Evolutionary conservation across 768 basidiomycete genomes (phyloP), one percentile per base, ranked within the genome.

Genomic region (Phaeotremella skinneri): DNA sequence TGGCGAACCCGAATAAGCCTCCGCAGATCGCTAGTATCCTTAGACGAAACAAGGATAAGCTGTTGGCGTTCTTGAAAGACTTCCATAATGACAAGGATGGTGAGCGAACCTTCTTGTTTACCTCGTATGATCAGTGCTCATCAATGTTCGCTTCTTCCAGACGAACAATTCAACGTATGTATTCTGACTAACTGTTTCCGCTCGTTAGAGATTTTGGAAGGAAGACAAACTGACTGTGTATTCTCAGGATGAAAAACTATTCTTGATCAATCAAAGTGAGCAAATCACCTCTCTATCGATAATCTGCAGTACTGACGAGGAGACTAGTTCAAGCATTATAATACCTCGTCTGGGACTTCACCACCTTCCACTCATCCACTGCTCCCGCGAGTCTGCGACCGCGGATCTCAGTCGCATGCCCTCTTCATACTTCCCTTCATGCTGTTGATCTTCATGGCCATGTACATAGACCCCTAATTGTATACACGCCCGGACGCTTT

Each of bases 71-170:
- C 81, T 80, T 99, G 61, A 89, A 88, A 76, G 83, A 83, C 52
- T 99, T 99, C 82, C 94, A 98, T 76, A 97, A 96, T 72, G 96
- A 99, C 78, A 94, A 96, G 77, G 94, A 98, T 78, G 91, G 90
- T 79, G 52, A 48, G 78, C 21, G 23, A 20, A 39, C 37, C 11
- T 39, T 39, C n/a, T 66, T 30, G 16, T n/a, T n/a, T 4, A n/a
- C 3, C n/a, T 47, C 53, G 26, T 48, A 13, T 16, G 1, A 30
- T 27, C 3, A 20, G 17, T 45, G 30, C 17, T 45, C 17, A 37
- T 48, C 31, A 11, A 16, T 56, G 30, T 31, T 53, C 30, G 23
- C 26, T 21, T 39, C 7, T 39, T 43, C 32, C 67, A 90, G 91
- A 97, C 78, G 94, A 96, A 74, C 92, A 97, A 80, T 97, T 94